A percentile compares a stretch with the other conserved stretches of the same genome.
Conservation (phyloP, 345 rosid species). For the Lepidium sativum region DNA sequence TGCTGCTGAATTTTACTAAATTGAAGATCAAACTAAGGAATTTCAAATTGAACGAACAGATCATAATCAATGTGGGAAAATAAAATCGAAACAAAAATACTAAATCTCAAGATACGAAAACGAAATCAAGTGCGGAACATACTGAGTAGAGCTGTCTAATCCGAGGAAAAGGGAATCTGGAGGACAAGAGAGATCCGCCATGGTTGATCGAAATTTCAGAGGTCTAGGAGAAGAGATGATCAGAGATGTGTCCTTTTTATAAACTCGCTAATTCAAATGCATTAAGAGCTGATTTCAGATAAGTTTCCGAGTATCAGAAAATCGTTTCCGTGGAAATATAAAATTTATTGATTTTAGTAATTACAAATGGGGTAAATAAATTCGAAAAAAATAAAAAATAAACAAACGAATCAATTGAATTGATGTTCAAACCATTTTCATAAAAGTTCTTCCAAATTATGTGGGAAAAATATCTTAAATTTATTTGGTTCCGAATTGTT, state of each 20-base stretch:
- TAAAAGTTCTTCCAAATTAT: no score
- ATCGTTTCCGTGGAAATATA: no score
- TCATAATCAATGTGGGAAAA: not conserved
- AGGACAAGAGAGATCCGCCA: slow-evolving; percentile 58
- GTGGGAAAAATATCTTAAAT: no score
- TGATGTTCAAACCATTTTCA: no score
- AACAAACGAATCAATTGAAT: no score
- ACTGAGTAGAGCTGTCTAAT: slow-evolving; percentile 90
- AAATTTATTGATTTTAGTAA: no score
- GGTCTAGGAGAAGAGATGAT: not conserved
- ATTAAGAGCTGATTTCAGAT: not conserved
- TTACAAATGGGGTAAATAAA: no score
- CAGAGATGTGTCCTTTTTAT: not conserved
- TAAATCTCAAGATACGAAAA: not conserved
- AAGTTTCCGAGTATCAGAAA: not conserved
- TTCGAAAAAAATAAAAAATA: no score
- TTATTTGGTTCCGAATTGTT: no score
- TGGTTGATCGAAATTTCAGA: slow-evolving; percentile 12
- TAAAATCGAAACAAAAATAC: not conserved
- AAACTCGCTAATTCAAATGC: not conserved
- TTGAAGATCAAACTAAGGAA: not conserved
- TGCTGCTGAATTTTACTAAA: not conserved
- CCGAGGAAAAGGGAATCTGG: slow-evolving; percentile 75
- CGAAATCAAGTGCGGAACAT: slow-evolving; percentile 13
- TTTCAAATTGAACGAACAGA: not conserved